Base-by-base conservation (phyloP, 2,329 filamentous ascomycete genomes). In the Neopestalotiopsis sp. region DNA sequence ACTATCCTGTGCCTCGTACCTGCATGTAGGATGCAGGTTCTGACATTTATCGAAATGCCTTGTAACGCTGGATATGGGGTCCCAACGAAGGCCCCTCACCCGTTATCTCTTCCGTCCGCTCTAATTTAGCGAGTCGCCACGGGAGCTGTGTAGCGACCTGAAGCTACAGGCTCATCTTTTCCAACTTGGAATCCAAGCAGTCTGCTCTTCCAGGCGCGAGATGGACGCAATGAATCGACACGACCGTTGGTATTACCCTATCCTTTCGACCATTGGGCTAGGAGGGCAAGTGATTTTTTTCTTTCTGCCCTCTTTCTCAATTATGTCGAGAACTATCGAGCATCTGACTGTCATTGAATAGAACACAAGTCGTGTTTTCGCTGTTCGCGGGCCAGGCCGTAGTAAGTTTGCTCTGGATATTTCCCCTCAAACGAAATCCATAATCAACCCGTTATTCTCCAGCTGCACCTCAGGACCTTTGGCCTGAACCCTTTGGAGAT, bases 381-480 rank as follows among this genome's bases (percentile, higher is more conserved):
- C 17, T 65, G 7, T 65, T 65, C 28, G 38, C 45, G 12, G 63
- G 63, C 24, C 63, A 65, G 20, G 63, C 63, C 17, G 63, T 65
- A 17, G 63, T 65, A 24, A 65, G 63, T 65, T n/a, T n/a, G n/a
- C n/a, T n/a, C n/a, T n/a, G n/a, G n/a, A n/a, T n/a, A n/a, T n/a
- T n/a, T n/a, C n/a, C n/a, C n/a, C n/a, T n/a, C n/a, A n/a, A n/a
- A n/a, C n/a, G n/a, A n/a, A n/a, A n/a, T 14, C 24, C n/a, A 5
- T 38, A n/a, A 34, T 10, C n/a, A 17, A 6, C 12, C 34, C 42
- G 17, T 34, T 6, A 13, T 65, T 6, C 3, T 28, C 24, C 28
- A 65, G 63, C 12, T 49, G 32, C 63, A 65, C 10, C 24, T 65
- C 14, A 49, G 57, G 13, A 5, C 63, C 63, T 52, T 65, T 65